These are phyloP conservation scores for Mycena haematopus DNA, from an alignment of 768 basidiomycete species.

Conservation along the genomic window DNA sequence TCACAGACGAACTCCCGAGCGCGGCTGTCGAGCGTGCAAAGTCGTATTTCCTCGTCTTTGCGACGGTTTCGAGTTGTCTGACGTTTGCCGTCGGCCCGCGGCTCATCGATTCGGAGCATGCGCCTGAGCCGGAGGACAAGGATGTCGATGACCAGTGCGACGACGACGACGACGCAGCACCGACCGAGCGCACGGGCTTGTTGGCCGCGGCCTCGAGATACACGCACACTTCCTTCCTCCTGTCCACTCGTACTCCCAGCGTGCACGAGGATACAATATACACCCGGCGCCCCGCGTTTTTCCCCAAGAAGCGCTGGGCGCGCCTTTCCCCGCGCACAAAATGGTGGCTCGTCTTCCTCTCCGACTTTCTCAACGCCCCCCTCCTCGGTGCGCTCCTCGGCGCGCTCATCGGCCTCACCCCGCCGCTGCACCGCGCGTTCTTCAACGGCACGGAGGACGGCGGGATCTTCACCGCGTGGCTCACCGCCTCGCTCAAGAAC, in stretches of 20 bases:
- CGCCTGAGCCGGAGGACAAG: background rate
- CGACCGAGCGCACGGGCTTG: background rate
- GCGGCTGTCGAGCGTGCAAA: background rate
- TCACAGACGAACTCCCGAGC: background rate
- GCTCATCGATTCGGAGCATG: background rate
- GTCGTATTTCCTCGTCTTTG: background rate
- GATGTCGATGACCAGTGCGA: background rate
- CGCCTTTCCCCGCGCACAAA: background rate
- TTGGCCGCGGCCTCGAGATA: background rate
- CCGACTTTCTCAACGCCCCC: background rate
- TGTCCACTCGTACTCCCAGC: background rate
- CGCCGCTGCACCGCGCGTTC: background rate
- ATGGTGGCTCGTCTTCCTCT: background rate
- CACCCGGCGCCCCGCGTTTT: background rate
- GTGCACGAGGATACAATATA: too few species aligned
- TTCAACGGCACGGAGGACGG: background rate
- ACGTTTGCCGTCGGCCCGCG: background rate
- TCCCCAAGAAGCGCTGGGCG: background rate
- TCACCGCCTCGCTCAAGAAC: background rate
- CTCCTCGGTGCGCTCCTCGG: background rate
- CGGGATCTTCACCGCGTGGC: background rate
- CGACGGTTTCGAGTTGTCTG: background rate
- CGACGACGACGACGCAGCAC: background rate
- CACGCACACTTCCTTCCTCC: background rate
- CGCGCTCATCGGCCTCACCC: background rate